Evolutionary conservation across 768 basidiomycete species (phyloP), one percentile per base, ranked within the genome.

Genomic region (Lentinula detonsa): DNA sequence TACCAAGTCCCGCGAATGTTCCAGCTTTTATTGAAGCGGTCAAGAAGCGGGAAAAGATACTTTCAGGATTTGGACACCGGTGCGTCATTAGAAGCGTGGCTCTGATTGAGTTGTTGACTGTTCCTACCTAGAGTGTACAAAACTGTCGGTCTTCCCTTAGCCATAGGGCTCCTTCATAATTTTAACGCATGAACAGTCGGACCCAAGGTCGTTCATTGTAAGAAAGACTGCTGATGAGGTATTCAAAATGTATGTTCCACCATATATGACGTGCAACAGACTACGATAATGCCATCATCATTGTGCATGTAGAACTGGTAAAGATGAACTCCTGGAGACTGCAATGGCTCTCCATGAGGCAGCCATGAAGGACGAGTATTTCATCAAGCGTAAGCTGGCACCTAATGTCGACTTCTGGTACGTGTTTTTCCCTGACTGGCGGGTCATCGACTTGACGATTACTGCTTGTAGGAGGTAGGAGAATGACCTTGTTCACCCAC

Each of bases 321-420:
- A 83, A 62, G 92, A 95, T 73, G 88, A 87, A 66, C 75, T 96
- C 0, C 78, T 96, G 37, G 87, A 93, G 60, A 95, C 93, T 6
- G 94, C 94, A 1, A 93, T 96, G 86, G 85, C 85, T 6, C 76
- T 95, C 54, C 91, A 94, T 63, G 90, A 92, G 66, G 87, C 87
- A 5, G 94, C 94, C 0, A 88, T 95, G 81, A 88, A 88, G 67
- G 94, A 96, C 65, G 89, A 93, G 35, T 96, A 93, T 73, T 96
- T 95, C 67, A 81, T 89, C 64, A 85, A 84, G 61, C 81, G 94
- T 35, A 87, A 82, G 67, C 77, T 96, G 13, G 90, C 88, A 16
- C 93, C 94, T 1, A 96, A 96, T 71, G 94, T 95, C 28, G 93
- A 95, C 73, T 95, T 93, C 71, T 93, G 90, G 90, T 90, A 71